phyloP scores from a whole-genome alignment of 352 stramenopile species.

The Poterioochromonas sp. region DNA sequence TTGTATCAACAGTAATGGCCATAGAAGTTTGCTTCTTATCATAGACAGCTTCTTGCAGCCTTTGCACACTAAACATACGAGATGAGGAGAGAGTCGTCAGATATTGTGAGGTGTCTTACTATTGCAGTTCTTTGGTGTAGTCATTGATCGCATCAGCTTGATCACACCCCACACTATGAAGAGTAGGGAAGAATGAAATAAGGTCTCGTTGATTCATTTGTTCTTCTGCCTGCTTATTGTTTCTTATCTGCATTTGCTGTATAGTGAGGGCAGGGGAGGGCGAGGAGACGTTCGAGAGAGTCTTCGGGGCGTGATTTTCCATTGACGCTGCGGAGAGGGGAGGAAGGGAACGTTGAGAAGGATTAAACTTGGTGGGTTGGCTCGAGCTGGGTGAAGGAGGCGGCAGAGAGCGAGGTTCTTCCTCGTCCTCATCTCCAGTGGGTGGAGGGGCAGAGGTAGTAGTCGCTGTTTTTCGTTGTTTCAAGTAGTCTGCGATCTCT shows the following conservation, averaged over 20 bases:
- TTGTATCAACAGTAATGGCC: not conserved
- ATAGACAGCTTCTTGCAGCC: not conserved
- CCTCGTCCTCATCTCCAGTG: too few relatives aligned
- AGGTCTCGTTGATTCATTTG: too few relatives aligned
- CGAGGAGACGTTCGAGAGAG: not conserved
- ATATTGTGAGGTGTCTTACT: too few relatives aligned
- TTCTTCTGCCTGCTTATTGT: too few relatives aligned
- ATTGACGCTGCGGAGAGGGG: too few relatives aligned
- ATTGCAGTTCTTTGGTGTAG: not conserved
- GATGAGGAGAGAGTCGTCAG: too few relatives aligned
- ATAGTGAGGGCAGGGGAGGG: not conserved
- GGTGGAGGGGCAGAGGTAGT: not conserved
- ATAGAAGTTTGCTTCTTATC: not conserved
- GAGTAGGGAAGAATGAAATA: too few relatives aligned
- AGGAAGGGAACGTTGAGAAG: too few relatives aligned
- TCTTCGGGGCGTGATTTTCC: too few relatives aligned
- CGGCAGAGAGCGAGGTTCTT: too few relatives aligned
- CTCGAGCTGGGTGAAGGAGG: too few relatives aligned
- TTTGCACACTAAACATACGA: not conserved
- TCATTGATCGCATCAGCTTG: not conserved
- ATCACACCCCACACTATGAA: not conserved
- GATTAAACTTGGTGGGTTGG: too few relatives aligned
- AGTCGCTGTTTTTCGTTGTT: not conserved
- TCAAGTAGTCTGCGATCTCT: not conserved
- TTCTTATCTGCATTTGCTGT: not conserved